These are phyloP conservation scores for Waltergamsia citrina DNA, from an alignment of 2,329 filamentous ascomycete genomes.

Conservation along the genomic window DNA sequence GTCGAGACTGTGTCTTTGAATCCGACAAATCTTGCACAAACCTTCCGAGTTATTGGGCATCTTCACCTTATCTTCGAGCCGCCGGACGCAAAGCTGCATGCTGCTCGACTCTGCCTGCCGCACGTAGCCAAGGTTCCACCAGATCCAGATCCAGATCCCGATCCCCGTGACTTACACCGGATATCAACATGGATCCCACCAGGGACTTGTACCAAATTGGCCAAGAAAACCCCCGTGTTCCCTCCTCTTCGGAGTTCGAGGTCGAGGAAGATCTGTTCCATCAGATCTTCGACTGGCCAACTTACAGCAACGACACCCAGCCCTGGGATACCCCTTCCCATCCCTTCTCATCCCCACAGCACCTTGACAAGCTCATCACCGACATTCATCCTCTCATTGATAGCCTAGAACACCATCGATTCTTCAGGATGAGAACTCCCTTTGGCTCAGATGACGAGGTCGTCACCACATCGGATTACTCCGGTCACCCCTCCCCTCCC, in stretches of 20 bases:
- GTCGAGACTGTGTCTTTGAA: conserved; percentile 25
- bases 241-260: conserved; percentile 21
- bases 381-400: conserved; percentile 22
- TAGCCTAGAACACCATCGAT: conserved; percentile 16
- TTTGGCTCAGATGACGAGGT: conserved; percentile 21
- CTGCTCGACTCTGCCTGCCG: conserved; percentile 24
- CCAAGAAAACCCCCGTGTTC: conserved; percentile 24
- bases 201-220: conserved; percentile 23
- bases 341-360: conserved; percentile 16
- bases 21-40: conserved; percentile 28
- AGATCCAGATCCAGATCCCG: conserved; percentile 16
- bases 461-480: conserved; percentile 23
- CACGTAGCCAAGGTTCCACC: conserved; percentile 29
- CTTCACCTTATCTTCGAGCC: conserved; percentile 24
- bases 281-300: conserved; percentile 25
- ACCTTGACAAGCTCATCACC: conserved; percentile 22
- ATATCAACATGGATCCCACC: conserved; percentile 26
- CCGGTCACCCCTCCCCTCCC: conserved; percentile 23
- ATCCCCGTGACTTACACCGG: conserved; percentile 28
- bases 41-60: conserved; percentile 19
- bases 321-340: conserved; percentile 17
- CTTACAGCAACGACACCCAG: conserved; percentile 20
- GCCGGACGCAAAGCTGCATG: conserved; percentile 22
- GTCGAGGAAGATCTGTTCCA: conserved; percentile 23
- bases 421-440: conserved; percentile 22